phyloP scores from a whole-genome alignment of 345 rosid genomes.

The Lepidium aucheri region DNA sequence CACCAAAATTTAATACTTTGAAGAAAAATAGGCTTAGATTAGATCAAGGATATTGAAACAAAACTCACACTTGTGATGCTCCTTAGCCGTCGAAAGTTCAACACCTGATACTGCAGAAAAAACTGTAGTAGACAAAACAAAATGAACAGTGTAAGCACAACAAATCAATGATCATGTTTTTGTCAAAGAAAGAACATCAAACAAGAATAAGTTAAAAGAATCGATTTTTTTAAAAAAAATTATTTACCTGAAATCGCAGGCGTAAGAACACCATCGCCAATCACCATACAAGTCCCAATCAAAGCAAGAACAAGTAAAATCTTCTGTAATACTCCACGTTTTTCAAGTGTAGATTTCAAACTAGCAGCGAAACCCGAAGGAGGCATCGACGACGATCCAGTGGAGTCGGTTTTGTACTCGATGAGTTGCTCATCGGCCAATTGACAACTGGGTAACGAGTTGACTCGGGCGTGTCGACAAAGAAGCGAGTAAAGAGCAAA shows the following conservation, averaged over 20 bases:
- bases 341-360: constrained; percentile 64
- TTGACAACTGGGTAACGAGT: constrained; percentile 74
- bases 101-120: constrained; percentile 92
- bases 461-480: constrained; percentile 84
- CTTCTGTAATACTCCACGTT: constrained; percentile 58
- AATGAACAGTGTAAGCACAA: constrained; percentile 3
- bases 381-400: constrained; percentile 18
- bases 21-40: neutral
- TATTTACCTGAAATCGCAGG: constrained; percentile 81
- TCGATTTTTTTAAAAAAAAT: neutral
- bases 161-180: neutral
- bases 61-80: constrained; percentile 75
- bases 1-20: neutral
- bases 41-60: neutral
- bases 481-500: constrained; percentile 83
- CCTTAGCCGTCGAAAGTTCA: constrained; percentile 64
- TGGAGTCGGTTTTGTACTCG: constrained; percentile 49
- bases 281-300: constrained; percentile 94
- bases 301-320: constrained; percentile 66
- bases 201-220: constrained; percentile 6
- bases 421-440: constrained; percentile 64
- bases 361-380: constrained; percentile 39
- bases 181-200: neutral
- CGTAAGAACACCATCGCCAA: constrained; percentile 88
- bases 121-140: constrained; percentile 36